These are phyloP conservation scores for Metschnikowia corniflorae DNA, from an alignment of 805 yeast genomes.

Conservation along the genomic window DNA sequence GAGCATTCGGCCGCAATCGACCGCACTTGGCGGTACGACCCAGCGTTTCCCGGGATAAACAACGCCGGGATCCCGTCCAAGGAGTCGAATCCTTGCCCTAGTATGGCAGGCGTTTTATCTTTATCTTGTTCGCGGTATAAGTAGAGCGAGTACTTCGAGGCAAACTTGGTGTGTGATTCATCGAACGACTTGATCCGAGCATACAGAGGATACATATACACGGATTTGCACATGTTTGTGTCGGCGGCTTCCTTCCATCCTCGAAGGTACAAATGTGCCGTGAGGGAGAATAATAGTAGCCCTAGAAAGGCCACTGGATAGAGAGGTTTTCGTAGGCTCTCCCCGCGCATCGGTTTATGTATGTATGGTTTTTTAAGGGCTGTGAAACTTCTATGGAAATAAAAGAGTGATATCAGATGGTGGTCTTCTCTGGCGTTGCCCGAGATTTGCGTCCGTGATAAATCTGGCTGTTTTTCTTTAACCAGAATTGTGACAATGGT, in stretches of 20 bases:
- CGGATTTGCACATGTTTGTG: constrained; percentile 52
- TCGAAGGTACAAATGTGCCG: constrained; percentile 10
- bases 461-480: too few species aligned
- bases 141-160: constrained; percentile 79
- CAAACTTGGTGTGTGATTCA: constrained; percentile 60
- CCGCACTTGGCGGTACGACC: constrained; percentile 84
- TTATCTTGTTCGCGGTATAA: constrained; percentile 80
- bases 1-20: constrained; percentile 87
- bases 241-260: constrained; percentile 28
- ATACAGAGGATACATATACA: constrained; percentile 82
- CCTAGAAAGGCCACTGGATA: constrained; percentile 13
- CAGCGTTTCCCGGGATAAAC: constrained; percentile 97
- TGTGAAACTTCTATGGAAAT: too few species aligned
- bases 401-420: too few species aligned
- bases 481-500: too few species aligned
- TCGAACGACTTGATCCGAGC: constrained; percentile 74
- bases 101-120: constrained; percentile 50
- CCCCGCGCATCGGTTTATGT: constrained; percentile 8
- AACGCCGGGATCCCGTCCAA: constrained; percentile 80
- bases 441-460: too few species aligned
- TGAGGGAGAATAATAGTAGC: constrained; percentile 8
- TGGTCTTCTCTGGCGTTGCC: too few species aligned
- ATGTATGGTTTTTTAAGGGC: too few species aligned
- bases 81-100: constrained; percentile 24
- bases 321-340: constrained; percentile 16